Evolutionary conservation across 2,329 filamentous ascomycete species (phyloP).

Genomic region (Pseudocercospora crystallina): DNA sequence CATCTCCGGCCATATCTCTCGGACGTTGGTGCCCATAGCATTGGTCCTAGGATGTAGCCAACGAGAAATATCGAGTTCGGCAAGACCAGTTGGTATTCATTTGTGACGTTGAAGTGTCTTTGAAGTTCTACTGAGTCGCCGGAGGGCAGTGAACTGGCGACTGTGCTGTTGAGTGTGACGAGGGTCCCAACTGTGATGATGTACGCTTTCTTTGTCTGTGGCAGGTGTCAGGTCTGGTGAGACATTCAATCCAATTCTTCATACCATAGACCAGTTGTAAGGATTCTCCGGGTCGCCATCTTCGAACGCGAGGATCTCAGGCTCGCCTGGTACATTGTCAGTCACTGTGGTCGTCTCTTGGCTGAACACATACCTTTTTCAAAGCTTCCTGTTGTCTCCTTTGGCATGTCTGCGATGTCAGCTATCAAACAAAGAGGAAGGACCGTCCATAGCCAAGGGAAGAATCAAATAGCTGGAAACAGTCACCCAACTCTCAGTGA

Average conservation of each 20-base stretch:
- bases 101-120: constrained; percentile 54
- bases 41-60: constrained; percentile 43
- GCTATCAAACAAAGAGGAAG: neutral
- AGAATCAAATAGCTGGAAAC: too few relatives aligned
- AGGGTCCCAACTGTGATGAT: constrained; percentile 56
- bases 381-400: neutral
- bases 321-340: neutral
- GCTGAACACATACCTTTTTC: neutral
- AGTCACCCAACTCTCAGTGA: too few relatives aligned
- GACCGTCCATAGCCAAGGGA: too few relatives aligned
- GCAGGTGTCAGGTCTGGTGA: neutral
- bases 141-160: constrained; percentile 62
- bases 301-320: constrained; percentile 38
- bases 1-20: constrained; percentile 47
- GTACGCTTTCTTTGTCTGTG: constrained; percentile 42
- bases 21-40: constrained; percentile 44
- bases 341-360: neutral
- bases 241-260: constrained; percentile 29
- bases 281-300: constrained; percentile 34
- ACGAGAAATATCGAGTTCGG: constrained; percentile 49
- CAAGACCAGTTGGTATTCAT: constrained; percentile 39
- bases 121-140: constrained; percentile 60
- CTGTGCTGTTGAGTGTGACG: constrained; percentile 63
- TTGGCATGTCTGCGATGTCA: neutral
- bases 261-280: constrained; percentile 41